Evolutionary conservation across 768 basidiomycete species (phyloP).

Genomic region (Scleroderma bovista): DNA sequence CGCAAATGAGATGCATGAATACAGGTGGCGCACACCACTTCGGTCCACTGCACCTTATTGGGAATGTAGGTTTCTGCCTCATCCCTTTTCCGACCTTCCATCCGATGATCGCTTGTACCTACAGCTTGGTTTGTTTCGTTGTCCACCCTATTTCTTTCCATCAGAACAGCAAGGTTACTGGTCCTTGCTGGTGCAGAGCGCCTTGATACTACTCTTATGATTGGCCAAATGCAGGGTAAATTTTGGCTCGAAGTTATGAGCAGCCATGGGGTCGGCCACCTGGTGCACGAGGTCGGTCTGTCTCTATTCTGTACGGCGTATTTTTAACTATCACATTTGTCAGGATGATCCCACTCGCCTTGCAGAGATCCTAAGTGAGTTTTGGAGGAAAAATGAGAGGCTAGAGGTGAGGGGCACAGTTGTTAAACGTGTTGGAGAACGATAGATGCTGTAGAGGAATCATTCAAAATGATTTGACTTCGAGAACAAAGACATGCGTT

Average conservation of each 20-base stretch:
- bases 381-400: conserved; percentile 87
- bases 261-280: conserved; percentile 76
- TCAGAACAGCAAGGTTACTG: conserved; percentile 77
- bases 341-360: conserved; percentile 83
- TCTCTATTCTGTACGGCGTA: not conserved
- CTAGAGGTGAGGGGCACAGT: conserved; percentile 47
- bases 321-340: not conserved
- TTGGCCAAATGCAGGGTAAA: conserved; percentile 95
- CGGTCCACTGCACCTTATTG: conserved; percentile 85
- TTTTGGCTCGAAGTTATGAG: conserved; percentile 86
- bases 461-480: no score
- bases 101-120: not conserved
- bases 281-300: conserved; percentile 79
- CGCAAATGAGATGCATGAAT: conserved; percentile 24
- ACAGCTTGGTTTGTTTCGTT: conserved; percentile 89
- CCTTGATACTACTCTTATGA: conserved; percentile 90
- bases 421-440: conserved; percentile 52
- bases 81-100: not conserved
- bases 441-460: conserved; percentile 14
- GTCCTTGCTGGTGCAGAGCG: conserved; percentile 91
- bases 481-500: no score
- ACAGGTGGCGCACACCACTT: conserved; percentile 82
- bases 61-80: conserved; percentile 51
- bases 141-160: conserved; percentile 71
- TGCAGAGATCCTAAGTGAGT: conserved; percentile 79